Conservation (phyloP, 2,329 filamentous ascomycete genomes). For the Cercospora sp. region DNA sequence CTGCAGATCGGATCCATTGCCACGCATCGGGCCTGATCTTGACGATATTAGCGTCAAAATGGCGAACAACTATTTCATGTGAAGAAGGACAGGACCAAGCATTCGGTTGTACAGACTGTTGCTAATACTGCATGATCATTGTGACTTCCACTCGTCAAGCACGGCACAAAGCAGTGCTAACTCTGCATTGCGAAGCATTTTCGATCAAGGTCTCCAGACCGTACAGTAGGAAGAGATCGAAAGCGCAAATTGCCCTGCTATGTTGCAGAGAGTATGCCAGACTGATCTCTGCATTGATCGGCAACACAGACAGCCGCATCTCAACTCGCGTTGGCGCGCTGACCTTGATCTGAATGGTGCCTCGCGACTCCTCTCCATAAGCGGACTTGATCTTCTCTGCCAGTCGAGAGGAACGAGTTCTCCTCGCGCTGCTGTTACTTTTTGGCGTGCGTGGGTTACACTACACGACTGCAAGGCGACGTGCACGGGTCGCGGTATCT, state of each 20-base stretch:
- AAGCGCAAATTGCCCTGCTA: not conserved
- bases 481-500: not conserved
- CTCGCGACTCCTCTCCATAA: not conserved
- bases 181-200: no score
- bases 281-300: no score
- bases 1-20: slow-evolving; percentile 4
- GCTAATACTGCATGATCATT: no score
- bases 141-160: no score
- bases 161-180: no score
- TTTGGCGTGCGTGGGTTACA: not conserved
- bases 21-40: slow-evolving; percentile 1
- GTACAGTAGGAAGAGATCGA: not conserved
- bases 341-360: not conserved
- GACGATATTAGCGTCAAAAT: not conserved
- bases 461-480: not conserved
- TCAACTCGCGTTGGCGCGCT: not conserved
- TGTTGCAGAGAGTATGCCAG: not conserved
- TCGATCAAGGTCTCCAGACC: no score
- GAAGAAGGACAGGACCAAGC: not conserved
- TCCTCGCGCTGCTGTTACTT: not conserved
- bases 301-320: not conserved
- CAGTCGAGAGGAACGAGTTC: not conserved
- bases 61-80: not conserved
- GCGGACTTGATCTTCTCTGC: not conserved
- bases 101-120: not conserved